Percentiles rank a stretch among this genome's conserved stretches.
These are phyloP conservation scores for Nicotiana benthamiana DNA, from an alignment of 257 asterid genomes.

Conservation along the genomic window DNA sequence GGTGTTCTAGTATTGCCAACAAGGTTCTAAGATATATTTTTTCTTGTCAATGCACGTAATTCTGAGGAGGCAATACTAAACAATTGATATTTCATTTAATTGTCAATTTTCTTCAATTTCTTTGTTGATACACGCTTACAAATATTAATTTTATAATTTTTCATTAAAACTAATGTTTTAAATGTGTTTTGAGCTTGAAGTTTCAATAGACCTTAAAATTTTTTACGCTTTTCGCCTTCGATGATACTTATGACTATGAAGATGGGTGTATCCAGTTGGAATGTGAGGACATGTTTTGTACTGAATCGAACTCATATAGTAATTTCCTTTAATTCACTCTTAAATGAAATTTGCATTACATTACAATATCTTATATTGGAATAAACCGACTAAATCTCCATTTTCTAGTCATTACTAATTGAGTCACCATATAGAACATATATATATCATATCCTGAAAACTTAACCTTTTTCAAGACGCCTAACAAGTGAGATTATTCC, in stretches of 20 bases:
- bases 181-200: too few relatives aligned
- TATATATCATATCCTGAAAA: not conserved
- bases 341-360: not conserved
- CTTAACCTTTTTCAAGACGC: not conserved
- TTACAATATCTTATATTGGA: not conserved
- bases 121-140: too few relatives aligned
- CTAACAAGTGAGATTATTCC: slow-evolving; percentile 9
- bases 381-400: not conserved
- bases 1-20: too few relatives aligned
- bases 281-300: not conserved
- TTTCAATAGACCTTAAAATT: too few relatives aligned
- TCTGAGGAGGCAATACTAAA: too few relatives aligned
- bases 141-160: too few relatives aligned
- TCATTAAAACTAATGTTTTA: too few relatives aligned
- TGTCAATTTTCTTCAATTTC: too few relatives aligned
- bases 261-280: not conserved
- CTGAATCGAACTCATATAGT: not conserved
- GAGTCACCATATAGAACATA: not conserved
- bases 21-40: too few relatives aligned
- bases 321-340: not conserved
- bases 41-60: too few relatives aligned
- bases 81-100: too few relatives aligned
- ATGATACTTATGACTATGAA: not conserved
- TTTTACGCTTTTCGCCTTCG: too few relatives aligned
- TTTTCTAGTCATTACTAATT: not conserved